Evolutionary conservation across 352 stramenopile genomes (phyloP).

Genomic region (Pythium graminicola): DNA sequence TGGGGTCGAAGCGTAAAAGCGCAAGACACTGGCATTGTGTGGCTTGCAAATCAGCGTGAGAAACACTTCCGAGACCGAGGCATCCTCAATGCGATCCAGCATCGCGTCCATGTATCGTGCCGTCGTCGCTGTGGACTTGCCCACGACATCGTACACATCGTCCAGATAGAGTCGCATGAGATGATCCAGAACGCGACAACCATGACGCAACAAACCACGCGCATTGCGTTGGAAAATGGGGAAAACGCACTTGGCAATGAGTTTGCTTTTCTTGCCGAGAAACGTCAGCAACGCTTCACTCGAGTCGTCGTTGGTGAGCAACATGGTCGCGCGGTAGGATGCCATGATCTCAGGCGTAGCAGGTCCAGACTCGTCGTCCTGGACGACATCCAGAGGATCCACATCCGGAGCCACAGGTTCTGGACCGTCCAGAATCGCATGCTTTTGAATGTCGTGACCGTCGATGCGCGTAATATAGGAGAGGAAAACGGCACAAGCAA

Average conservation of each 20-base stretch:
- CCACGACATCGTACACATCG: conserved; percentile 84
- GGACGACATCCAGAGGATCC: neutral
- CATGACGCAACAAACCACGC: conserved; percentile 77
- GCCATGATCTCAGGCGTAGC: conserved; percentile 61
- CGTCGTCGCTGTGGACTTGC: conserved; percentile 47
- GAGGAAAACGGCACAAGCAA: conserved; percentile 47
- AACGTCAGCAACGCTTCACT: conserved; percentile 76
- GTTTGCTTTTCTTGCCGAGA: conserved; percentile 66
- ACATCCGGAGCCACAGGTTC: conserved; percentile 14
- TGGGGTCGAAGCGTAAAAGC: conserved; percentile 58
- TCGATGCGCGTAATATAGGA: conserved; percentile 57
- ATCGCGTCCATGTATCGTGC: conserved; percentile 81
- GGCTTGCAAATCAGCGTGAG: conserved; percentile 83
- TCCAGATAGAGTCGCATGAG: conserved; percentile 81
- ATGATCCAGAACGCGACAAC: conserved; percentile 83
- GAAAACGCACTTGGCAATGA: conserved; percentile 79
- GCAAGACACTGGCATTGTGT: conserved; percentile 63
- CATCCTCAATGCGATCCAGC: conserved; percentile 73
- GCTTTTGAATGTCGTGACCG: conserved; percentile 22
- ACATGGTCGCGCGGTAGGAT: conserved; percentile 84
- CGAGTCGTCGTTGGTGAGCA: conserved; percentile 83
- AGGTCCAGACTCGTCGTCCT: conserved; percentile 19
- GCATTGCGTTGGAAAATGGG: conserved; percentile 63
- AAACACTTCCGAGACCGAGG: conserved; percentile 80
- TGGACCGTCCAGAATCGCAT: conserved; percentile 39